These are phyloP conservation scores for Amyloporia xantha DNA, from an alignment of 768 basidiomycete genomes.

Conservation along the genomic window DNA sequence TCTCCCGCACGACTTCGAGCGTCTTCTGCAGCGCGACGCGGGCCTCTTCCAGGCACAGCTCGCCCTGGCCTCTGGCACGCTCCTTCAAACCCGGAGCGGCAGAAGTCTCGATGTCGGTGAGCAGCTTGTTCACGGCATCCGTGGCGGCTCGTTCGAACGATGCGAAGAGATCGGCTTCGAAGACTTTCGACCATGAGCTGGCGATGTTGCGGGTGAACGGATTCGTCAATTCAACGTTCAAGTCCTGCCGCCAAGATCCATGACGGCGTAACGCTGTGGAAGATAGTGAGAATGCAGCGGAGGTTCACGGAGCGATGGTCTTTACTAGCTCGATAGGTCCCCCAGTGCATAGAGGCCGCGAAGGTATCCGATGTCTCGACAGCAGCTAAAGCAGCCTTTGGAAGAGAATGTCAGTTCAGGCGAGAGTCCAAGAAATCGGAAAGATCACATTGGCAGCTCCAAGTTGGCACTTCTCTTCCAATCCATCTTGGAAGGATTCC, in stretches of 20 bases:
- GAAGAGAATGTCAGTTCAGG: not conserved
- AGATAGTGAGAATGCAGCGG: not conserved
- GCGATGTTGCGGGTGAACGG: slow-evolving; percentile 58
- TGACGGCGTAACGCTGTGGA: slow-evolving; percentile 41
- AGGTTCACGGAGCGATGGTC: not conserved
- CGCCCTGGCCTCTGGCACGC: slow-evolving; percentile 42
- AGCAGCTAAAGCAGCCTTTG: slow-evolving; percentile 35
- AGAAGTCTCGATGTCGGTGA: slow-evolving; percentile 45
- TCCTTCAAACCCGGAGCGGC: slow-evolving; percentile 49
- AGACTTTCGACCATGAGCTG: slow-evolving; percentile 50
- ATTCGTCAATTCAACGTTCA: slow-evolving; percentile 51
- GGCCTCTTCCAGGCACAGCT: slow-evolving; percentile 46
- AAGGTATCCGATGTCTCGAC: slow-evolving; percentile 44
- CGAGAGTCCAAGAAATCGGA: not conserved
- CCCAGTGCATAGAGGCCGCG: slow-evolving; percentile 52
- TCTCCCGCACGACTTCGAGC: slow-evolving; percentile 41
- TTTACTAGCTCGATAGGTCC: slow-evolving; percentile 51
- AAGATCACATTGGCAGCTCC: slow-evolving; percentile 43
- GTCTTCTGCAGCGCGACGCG: slow-evolving; percentile 41
- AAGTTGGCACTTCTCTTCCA: slow-evolving; percentile 50
- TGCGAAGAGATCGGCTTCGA: slow-evolving; percentile 50
- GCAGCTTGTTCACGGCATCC: slow-evolving; percentile 33
- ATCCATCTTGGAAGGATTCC: slow-evolving; percentile 42
- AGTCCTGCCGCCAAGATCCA: slow-evolving; percentile 48
- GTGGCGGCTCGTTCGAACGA: slow-evolving; percentile 36